Evolutionary conservation across 352 stramenopile species (phyloP), one percentile per base, ranked within the genome.

Genomic region (Phytophthora rubi): DNA sequence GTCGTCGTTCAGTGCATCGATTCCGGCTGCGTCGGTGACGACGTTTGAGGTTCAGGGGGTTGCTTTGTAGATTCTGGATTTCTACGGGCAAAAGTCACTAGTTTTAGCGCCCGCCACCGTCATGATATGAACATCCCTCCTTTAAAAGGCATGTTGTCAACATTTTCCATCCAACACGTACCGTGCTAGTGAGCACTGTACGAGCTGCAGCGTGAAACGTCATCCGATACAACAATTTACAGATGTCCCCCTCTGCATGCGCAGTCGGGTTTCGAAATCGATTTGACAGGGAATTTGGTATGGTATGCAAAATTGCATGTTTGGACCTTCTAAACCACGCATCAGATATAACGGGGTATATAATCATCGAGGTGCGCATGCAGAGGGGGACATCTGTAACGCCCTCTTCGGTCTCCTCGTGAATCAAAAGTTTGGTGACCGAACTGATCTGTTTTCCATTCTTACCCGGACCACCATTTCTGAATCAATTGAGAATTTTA

Each of bases 21-120:
- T 84, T 13, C 68, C 79, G 18, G 62, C 75, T 12, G 62, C 69
- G 30, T 76, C 71, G 16, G 80, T 86, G 32, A 70, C 84, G 63
- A 88, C 82, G 18, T 71, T 89, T 26, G 81, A 89, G 53, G 63
- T 85, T 30, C 39, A 68, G 39, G 56, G 51, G 12, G 56, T 71
- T 39, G 42, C 53, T 54, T n/a, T n/a, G 48, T 54, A 35, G 35
- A 30, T 30, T 30, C 26, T 30, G 26, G 26, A 30, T 30, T 30
- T 30, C 26, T 30, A 30, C 4, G 26, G 3, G 26, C 26, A 30
- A 30, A 30, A 30, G 26, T 30, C 26, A 30, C 26, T 30, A 3
- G 26, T 30, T 30, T 0, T 4, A 6, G 26, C 26, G 26, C 26
- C 26, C 26, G 4, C 26, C 26, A 30, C 26, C 26, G 26, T 3